These are phyloP conservation scores for Peronospora belbahrii DNA, from an alignment of 352 stramenopile species.

Conservation along the genomic window DNA sequence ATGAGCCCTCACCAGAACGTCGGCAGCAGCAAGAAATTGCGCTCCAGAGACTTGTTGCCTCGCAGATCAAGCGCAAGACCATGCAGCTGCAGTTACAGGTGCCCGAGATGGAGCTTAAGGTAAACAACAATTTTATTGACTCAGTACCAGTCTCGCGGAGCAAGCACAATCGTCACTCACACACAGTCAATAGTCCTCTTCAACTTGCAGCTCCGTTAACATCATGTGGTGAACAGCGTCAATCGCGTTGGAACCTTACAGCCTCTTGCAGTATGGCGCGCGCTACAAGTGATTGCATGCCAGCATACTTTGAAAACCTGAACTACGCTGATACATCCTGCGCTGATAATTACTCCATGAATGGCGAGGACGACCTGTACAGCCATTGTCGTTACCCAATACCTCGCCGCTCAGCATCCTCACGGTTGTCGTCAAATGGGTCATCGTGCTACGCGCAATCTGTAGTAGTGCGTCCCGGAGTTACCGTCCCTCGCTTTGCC, in stretches of 20 bases:
- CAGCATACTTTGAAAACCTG: conserved; percentile 20
- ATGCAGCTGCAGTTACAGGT: conserved; percentile 44
- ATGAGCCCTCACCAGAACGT: conserved; percentile 60
- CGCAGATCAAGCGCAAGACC: conserved; percentile 55
- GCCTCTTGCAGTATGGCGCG: conserved; percentile 16
- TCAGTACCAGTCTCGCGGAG: conserved; percentile 19
- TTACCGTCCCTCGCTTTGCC: conserved; percentile 53
- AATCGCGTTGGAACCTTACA: conserved; percentile 22
- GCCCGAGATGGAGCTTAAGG: conserved; percentile 28
- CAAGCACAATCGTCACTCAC: conserved; percentile 12
- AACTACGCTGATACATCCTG: conserved; percentile 19
- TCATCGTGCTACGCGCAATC: conserved; percentile 26
- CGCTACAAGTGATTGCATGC: conserved; percentile 8
- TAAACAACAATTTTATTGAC: conserved; percentile 28
- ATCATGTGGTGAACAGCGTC: conserved; percentile 15
- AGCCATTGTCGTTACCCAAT: conserved; percentile 16
- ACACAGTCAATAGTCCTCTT: conserved; percentile 15
- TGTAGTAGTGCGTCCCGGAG: conserved; percentile 15
- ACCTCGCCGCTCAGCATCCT: conserved; percentile 28
- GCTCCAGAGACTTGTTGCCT: conserved; percentile 56
- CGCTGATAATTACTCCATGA: conserved; percentile 23
- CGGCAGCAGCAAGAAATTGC: conserved; percentile 63
- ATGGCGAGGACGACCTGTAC: conserved; percentile 21
- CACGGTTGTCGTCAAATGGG: conserved; percentile 24
- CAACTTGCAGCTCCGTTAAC: conserved; percentile 14